phyloP scores from a whole-genome alignment of 768 basidiomycete genomes.

The Boletus subparvulus region DNA sequence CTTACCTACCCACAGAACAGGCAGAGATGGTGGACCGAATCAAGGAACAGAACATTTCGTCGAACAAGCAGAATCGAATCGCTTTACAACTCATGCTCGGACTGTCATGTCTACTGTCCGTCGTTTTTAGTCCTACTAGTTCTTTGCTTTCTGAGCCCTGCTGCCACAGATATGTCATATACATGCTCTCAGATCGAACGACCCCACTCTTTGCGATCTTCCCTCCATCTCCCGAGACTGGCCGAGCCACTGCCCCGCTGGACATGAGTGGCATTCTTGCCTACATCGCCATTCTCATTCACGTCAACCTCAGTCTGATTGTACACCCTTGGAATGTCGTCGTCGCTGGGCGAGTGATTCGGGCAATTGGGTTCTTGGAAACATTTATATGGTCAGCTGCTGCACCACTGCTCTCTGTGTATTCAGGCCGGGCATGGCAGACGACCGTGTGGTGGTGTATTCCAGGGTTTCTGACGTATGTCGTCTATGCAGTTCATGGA shows the following conservation, averaged over 20 bases:
- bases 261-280: constrained; percentile 47
- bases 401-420: constrained; percentile 48
- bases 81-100: constrained; percentile 43
- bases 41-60: constrained; percentile 42
- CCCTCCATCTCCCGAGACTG: constrained; percentile 26
- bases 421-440: constrained; percentile 52
- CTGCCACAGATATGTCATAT: constrained; percentile 46
- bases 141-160: constrained; percentile 8
- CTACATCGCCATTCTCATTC: constrained; percentile 48
- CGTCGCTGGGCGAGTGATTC: constrained; percentile 26
- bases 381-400: constrained; percentile 45
- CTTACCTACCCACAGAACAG: constrained; percentile 48
- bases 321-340: constrained; percentile 38
- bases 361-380: constrained; percentile 32
- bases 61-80: constrained; percentile 42
- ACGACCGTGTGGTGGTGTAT: constrained; percentile 54
- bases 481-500: constrained; percentile 46
- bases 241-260: constrained; percentile 32
- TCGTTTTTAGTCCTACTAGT: neutral
- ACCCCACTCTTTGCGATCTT: constrained; percentile 51
- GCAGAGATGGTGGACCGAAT: constrained; percentile 54
- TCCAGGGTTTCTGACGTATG: constrained; percentile 42
- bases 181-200: constrained; percentile 41
- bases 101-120: constrained; percentile 50
- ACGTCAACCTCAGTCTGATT: constrained; percentile 47